These are phyloP conservation scores for Pseudocercospora cruenta DNA, from an alignment of 2,329 filamentous ascomycete species.

Conservation along the genomic window DNA sequence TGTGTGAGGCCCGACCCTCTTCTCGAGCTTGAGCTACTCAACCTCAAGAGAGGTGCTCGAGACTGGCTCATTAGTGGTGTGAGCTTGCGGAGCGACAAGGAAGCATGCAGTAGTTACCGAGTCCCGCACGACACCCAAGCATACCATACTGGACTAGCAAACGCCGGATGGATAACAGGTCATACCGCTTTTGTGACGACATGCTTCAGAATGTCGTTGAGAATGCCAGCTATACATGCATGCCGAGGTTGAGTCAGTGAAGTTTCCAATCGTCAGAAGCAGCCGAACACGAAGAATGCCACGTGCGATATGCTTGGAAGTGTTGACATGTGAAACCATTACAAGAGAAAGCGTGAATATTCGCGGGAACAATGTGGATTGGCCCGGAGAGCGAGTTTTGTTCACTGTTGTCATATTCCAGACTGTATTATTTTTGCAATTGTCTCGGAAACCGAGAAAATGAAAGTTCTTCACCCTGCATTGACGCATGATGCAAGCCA, in stretches of 20 bases:
- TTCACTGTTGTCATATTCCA: background rate
- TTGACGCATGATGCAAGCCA: background rate
- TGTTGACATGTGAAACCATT: background rate
- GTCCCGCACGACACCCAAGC: background rate
- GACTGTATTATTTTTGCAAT: background rate
- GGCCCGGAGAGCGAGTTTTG: background rate
- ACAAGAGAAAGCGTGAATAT: background rate
- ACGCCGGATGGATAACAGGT: constrained; percentile 6
- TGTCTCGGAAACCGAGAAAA: background rate
- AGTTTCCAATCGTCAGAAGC: background rate
- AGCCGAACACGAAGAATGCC: background rate
- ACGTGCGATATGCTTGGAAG: background rate
- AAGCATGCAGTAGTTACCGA: constrained; percentile 5
- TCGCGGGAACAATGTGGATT: background rate
- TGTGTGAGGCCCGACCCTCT: background rate
- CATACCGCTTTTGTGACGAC: constrained; percentile 25
- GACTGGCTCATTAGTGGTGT: background rate
- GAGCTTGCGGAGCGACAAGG: background rate
- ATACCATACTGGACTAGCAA: constrained; percentile 5
- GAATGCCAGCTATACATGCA: background rate
- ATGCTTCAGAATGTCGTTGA: constrained; percentile 5
- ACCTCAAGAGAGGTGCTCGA: background rate
- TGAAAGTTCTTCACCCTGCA: background rate
- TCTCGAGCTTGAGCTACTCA: background rate
- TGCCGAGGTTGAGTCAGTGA: background rate